Evolutionary conservation across 495 filamentous ascomycete genomes (phyloP).

Genomic region (Aspergillus carlsbadensis): DNA sequence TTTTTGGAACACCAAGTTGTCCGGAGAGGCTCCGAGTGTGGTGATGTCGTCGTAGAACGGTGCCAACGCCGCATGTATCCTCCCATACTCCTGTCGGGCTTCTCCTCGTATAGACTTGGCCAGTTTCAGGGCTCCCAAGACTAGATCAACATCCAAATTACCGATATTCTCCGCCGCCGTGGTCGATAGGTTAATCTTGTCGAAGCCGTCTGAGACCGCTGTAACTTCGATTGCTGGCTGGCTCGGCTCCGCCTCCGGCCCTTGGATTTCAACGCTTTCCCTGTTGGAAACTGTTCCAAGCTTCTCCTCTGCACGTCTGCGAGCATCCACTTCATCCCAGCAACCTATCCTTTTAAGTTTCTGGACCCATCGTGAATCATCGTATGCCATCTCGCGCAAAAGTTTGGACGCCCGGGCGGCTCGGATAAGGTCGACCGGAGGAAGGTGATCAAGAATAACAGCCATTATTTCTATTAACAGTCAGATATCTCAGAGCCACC

Average conservation of each 20-base stretch:
- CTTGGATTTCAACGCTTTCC: conserved; percentile 51
- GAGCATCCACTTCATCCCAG: conserved; percentile 89
- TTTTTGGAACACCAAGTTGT: conserved; percentile 79
- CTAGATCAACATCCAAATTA: conserved; percentile 35
- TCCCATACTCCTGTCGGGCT: conserved; percentile 87
- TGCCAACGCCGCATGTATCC: conserved; percentile 80
- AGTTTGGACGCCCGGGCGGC: conserved; percentile 87
- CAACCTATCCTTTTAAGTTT: conserved; percentile 79
- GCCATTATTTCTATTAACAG: conserved; percentile 73
- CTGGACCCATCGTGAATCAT: conserved; percentile 93
- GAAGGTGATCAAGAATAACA: conserved; percentile 83
- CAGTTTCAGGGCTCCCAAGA: conserved; percentile 64
- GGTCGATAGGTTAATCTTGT: conserved; percentile 56
- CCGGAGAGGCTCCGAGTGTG: conserved; percentile 67
- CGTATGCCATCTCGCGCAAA: conserved; percentile 97
- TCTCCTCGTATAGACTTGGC: conserved; percentile 79
- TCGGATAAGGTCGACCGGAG: conserved; percentile 76
- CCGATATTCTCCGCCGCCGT: conserved; percentile 17
- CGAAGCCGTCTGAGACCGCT: conserved; percentile 62
- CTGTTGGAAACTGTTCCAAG: conserved; percentile 66
- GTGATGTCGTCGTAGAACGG: conserved; percentile 86
- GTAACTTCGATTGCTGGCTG: conserved; percentile 24
- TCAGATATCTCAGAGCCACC: background rate
- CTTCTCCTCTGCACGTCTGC: conserved; percentile 71
- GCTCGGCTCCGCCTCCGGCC: conserved; percentile 24